Conservation (phyloP, 352 stramenopile species). For the Phytophthora brassicae region DNA sequence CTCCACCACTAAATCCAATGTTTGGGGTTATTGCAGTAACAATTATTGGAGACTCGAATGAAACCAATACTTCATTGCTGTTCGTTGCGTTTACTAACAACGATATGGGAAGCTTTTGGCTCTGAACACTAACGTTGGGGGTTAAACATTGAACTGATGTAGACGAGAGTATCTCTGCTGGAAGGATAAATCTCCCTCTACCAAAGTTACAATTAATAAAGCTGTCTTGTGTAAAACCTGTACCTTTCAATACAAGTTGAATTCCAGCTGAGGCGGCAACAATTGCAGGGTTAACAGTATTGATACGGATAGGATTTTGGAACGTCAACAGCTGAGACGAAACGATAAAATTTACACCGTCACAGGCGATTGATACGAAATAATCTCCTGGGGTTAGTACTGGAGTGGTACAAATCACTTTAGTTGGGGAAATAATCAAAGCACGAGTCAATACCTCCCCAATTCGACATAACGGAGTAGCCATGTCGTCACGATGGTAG, state of each 20-base stretch:
- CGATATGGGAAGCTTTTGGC: constrained; percentile 28
- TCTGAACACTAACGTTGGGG: constrained; percentile 9
- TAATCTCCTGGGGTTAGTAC: constrained; percentile 23
- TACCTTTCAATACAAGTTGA: constrained; percentile 28
- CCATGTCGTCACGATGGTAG: constrained; percentile 2
- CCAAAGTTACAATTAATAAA: constrained; percentile 32
- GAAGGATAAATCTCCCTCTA: constrained; percentile 10
- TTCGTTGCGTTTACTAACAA: constrained; percentile 4
- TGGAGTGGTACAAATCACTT: constrained; percentile 19
- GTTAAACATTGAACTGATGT: constrained; percentile 20
- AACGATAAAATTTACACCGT: constrained; percentile 37
- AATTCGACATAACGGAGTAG: constrained; percentile 31
- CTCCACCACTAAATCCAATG: constrained; percentile 37
- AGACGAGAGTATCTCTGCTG: constrained; percentile 19
- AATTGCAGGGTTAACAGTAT: constrained; percentile 18
- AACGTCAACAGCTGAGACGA: constrained; percentile 22
- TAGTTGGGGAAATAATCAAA: constrained; percentile 27
- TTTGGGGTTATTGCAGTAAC: constrained; percentile 18
- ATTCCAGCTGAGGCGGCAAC: constrained; percentile 25
- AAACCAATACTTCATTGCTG: constrained; percentile 41
- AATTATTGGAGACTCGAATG: constrained; percentile 32
- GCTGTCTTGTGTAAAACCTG: constrained; percentile 12
- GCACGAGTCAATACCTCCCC: constrained; percentile 20
- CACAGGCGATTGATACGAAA: constrained; percentile 35
- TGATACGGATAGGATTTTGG: constrained; percentile 21